Evolutionary conservation across 1,284 basidiomycete genomes (phyloP), one percentile per base, ranked within the genome.

Genomic region (Trametes polyzona): DNA sequence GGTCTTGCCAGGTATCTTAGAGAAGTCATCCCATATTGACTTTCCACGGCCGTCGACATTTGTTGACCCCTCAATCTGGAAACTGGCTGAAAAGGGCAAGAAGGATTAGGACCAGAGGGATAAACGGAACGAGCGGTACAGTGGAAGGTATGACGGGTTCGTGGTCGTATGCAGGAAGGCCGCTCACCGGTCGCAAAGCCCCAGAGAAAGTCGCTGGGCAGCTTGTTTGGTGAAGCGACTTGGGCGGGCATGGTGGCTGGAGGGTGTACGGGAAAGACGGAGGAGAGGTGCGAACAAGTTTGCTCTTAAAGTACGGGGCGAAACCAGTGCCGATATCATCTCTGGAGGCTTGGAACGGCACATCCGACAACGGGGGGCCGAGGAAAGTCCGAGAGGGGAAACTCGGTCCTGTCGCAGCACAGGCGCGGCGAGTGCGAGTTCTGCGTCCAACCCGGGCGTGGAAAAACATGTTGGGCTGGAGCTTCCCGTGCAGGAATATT

Each of bases 21-120:
- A 83, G 71, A 89, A 92, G 52, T 82, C 82, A 68, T 92, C 90
- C 89, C 89, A 92, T 64, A 89, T 83, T 19, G 86, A 87, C 56
- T 82, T 82, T 0, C 84, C 83, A 52, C 86, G 83, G 10, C 81
- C 82, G 49, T 84, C 82, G 23, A 72, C 76, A 47, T 78, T 68
- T 21, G 81, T 77, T 2, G 85, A 84, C 14, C 87, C 87, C 73
- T 89, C 87, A 47, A 89, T 87, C 74, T 91, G 83, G 71, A 83
- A 86, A 50, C 78, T 78, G 23, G 84, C 85, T 85, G 59, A 17
- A 53, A 57, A 50, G 27, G 49, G 55, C 44, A 55, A 63, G 32
- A 30, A 41, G 8, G 21, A 41, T 60, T 50, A 53, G 58, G 46
- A 21, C 48, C 51, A 40, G 32, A 19, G 51, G 43, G 56, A 60